phyloP scores from a whole-genome alignment of 805 yeast genomes.

The Diddensiella transvaalensis region DNA sequence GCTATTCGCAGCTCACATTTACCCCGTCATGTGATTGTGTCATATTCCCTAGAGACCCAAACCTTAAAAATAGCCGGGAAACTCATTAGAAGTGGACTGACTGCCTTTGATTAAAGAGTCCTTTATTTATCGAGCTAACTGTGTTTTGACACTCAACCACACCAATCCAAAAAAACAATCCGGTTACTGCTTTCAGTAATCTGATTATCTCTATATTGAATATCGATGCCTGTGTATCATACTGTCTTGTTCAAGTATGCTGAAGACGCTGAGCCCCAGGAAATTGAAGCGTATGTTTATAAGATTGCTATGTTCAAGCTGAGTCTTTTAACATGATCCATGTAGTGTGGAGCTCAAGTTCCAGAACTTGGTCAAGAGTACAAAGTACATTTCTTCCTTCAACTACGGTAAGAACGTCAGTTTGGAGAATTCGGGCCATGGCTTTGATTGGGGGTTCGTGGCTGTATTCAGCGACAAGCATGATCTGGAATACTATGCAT shows the following conservation, averaged over 20 bases:
- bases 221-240: constrained; percentile 1
- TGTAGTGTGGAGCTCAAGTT: not conserved
- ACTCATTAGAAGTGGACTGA: too few relatives aligned
- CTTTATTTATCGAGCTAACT: too few relatives aligned
- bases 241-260: constrained; percentile 6
- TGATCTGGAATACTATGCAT: constrained; percentile 6
- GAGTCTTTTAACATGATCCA: not conserved
- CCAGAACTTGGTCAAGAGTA: not conserved
- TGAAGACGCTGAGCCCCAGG: constrained; percentile 3
- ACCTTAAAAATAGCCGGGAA: too few relatives aligned
- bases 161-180: too few relatives aligned
- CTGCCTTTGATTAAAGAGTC: too few relatives aligned
- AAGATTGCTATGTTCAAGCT: not conserved
- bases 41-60: too few relatives aligned
- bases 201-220: too few relatives aligned
- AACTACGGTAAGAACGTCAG: constrained; percentile 2
- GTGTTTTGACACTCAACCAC: too few relatives aligned
- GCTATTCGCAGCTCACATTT: too few relatives aligned
- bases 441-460: constrained; percentile 1
- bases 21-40: too few relatives aligned
- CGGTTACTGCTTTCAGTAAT: too few relatives aligned
- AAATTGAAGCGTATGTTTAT: not conserved
- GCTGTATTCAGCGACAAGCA: constrained; percentile 4
- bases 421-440: not conserved
- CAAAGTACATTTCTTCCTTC: not conserved